phyloP scores from a whole-genome alignment of 179 eudicot genomes.

The Beta corolliflora region DNA sequence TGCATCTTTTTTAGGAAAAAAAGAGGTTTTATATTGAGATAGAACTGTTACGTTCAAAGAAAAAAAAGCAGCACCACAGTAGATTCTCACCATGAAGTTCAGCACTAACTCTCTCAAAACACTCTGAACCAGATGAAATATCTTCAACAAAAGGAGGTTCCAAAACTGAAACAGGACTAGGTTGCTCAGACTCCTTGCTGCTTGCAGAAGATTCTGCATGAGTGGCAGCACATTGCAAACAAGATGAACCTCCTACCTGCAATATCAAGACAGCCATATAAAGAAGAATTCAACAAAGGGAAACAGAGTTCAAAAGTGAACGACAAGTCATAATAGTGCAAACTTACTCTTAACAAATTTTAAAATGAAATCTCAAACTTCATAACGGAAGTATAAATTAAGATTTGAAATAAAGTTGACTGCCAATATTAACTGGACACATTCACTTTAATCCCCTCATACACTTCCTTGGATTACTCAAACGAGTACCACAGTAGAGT shows the following conservation, averaged over 20 bases:
- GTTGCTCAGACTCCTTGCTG: slow-evolving; percentile 80
- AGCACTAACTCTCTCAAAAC: slow-evolving; percentile 86
- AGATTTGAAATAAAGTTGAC: neutral
- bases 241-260: slow-evolving; percentile 45
- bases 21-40: neutral
- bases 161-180: slow-evolving; percentile 81
- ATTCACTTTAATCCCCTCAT: neutral
- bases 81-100: slow-evolving; percentile 70
- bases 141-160: slow-evolving; percentile 73
- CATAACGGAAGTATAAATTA: too few species aligned
- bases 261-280: slow-evolving; percentile 22
- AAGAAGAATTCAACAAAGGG: slow-evolving; percentile 11
- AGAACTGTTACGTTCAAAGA: neutral
- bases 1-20: too few species aligned
- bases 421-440: neutral
- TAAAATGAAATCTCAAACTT: neutral
- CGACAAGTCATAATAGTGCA: neutral
- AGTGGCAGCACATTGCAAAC: slow-evolving; percentile 36
- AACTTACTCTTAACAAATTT: neutral
- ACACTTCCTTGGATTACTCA: neutral
- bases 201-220: slow-evolving; percentile 59
- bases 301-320: neutral
- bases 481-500: too few species aligned
- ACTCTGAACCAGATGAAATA: slow-evolving; percentile 73
- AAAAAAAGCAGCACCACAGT: slow-evolving; percentile 4